These are phyloP conservation scores for Gaeumannomyces sp. DNA, from an alignment of 2,329 filamentous ascomycete species.

Conservation along the genomic window DNA sequence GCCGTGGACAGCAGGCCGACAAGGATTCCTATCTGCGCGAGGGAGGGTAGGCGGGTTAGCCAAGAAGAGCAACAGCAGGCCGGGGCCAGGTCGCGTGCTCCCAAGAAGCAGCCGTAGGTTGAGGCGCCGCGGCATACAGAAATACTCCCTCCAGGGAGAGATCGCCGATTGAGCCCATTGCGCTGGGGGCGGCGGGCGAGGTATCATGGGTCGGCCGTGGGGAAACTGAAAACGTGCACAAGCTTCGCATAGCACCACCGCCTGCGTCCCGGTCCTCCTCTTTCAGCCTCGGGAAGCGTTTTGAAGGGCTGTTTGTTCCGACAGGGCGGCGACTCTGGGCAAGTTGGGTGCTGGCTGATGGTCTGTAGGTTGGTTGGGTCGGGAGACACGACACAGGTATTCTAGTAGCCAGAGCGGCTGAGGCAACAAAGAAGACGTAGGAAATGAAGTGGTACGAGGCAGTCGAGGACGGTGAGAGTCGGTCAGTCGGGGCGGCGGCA, in stretches of 20 bases:
- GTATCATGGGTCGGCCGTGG: conserved; percentile 37
- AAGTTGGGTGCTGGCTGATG: no score
- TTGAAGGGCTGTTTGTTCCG: no score
- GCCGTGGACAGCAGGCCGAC: conserved; percentile 92
- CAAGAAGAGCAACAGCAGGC: neutral
- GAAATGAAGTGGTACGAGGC: no score
- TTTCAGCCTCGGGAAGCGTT: no score
- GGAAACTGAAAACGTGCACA: neutral
- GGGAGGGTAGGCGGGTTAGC: neutral
- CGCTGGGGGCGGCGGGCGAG: conserved; percentile 31
- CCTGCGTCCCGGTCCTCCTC: no score
- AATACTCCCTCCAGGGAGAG: conserved; percentile 72
- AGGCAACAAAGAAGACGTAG: no score
- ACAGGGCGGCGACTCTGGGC: no score
- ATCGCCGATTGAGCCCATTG: conserved; percentile 68
- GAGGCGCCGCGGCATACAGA: conserved; percentile 45
- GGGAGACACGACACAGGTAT: no score
- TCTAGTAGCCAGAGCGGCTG: no score
- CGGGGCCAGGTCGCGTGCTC: neutral
- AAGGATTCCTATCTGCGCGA: conserved; percentile 72
- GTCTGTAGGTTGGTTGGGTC: no score
- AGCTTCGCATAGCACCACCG: neutral
- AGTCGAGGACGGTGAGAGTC: no score
- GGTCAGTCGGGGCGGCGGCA: no score
- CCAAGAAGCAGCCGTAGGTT: neutral